Evolutionary conservation across 106 monocot species (phyloP), one percentile per base, ranked within the genome.

Genomic region (Allium sativum): DNA sequence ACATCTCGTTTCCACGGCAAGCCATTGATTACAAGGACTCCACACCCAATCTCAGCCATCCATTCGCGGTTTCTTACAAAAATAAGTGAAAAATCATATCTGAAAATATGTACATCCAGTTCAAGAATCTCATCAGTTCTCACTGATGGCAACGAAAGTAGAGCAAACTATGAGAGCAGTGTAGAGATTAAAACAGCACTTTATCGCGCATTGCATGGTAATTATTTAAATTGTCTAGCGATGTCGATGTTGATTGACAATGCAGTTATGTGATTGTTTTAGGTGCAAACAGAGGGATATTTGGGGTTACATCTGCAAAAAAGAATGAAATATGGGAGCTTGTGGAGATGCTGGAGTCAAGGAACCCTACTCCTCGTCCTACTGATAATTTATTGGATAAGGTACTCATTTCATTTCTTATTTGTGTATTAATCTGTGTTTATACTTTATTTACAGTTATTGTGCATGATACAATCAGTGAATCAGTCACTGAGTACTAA

Each of bases 281-380:
- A 87, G 95, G 90, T 6, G 69, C 77, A 16, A 46, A 84, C 55
- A 87, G 90, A 55, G 95, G 95, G 11, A 80, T 95, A 41, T 95
- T 90, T 74, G 95, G 95, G 22, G 44, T 81, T 21, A 65, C 61
- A 18, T 84, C 90, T 44, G 67, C 69, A 40, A 87, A 84, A 81
- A 90, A 84, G 59, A 44, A 62, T 13, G 84, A 87, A 79, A 87
- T 95, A 31, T 69, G 78, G 48, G 73, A 51, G 17, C 55, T 90
- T 13, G 81, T 90, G 54, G 59, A 75, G 73, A 52, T 73, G 47
- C 72, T 95, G 56, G 95, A 95, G 78, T 73, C 77, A 9, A 69
- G 42, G 43, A 95, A 87, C 65, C 95, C 90, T 14, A 87, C 77
- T 42, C 84, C 78, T 7, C 45, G 74, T 12, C 95, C 95, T 8